Evolutionary conservation across 1,139 yeast species (phyloP).

Genomic region (Wickerhamomyces sp.): DNA sequence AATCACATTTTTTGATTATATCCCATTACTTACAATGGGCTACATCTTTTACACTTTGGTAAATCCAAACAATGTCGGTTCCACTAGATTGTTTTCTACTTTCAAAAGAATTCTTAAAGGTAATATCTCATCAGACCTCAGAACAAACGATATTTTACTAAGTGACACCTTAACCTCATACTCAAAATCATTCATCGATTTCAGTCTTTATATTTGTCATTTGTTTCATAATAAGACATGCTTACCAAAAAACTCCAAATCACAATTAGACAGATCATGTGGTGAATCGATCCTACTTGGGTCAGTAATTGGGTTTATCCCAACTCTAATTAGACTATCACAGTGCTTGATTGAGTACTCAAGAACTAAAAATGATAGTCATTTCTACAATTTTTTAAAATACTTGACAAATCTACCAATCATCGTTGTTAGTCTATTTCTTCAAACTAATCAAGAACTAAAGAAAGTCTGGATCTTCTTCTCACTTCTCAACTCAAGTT

Average conservation of each 20-base stretch:
- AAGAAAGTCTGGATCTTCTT: constrained; percentile 45
- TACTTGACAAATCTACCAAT: constrained; percentile 72
- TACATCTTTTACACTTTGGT: constrained; percentile 24
- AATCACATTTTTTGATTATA: constrained; percentile 16
- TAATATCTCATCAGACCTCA: constrained; percentile 47
- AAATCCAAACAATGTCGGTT: constrained; percentile 30
- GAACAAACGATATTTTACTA: constrained; percentile 75
- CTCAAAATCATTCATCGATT: constrained; percentile 68
- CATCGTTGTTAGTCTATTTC: constrained; percentile 26
- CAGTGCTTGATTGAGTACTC: constrained; percentile 80
- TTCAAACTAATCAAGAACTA: constrained; percentile 8
- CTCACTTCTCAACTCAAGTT: constrained; percentile 61
- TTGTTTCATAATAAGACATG: constrained; percentile 20
- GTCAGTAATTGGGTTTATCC: constrained; percentile 46
- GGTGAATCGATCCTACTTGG: constrained; percentile 40
- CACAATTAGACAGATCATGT: constrained; percentile 28
- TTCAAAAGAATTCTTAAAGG: constrained; percentile 52
- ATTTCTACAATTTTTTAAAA: constrained; percentile 67
- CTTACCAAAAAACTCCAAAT: constrained; percentile 12
- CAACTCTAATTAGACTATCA: constrained; percentile 65
- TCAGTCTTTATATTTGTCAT: constrained; percentile 43
- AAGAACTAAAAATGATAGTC: constrained; percentile 40
- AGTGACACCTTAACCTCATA: constrained; percentile 83
- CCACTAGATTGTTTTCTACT: constrained; percentile 42
- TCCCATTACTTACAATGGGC: constrained; percentile 32